These are phyloP conservation scores for Skeletonema potamos DNA, from an alignment of 108 stramenopile genomes.

Conservation along the genomic window DNA sequence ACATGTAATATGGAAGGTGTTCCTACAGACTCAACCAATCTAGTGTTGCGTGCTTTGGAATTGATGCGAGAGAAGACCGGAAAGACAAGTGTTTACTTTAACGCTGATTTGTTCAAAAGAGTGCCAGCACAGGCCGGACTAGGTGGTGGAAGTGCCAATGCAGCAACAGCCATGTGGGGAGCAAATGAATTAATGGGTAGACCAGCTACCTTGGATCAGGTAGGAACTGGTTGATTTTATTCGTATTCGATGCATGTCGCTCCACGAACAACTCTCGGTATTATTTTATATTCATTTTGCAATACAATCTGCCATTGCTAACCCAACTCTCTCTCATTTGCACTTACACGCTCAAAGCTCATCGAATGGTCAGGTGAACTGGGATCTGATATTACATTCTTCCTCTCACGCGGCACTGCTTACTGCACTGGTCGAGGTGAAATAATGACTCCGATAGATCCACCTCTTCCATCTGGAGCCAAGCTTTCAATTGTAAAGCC, in stretches of 20 bases:
- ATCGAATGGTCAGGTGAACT: slow-evolving; percentile 91
- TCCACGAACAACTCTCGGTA: neutral
- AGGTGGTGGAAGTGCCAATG: slow-evolving; percentile 94
- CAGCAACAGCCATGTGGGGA: slow-evolving; percentile 94
- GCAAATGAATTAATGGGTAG: slow-evolving; percentile 87
- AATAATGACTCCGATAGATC: slow-evolving; percentile 84
- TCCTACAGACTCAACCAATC: slow-evolving; percentile 83
- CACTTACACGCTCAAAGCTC: slow-evolving; percentile 46
- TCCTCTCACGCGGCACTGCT: slow-evolving; percentile 90
- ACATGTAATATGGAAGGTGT: slow-evolving; percentile 91
- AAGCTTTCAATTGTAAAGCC: slow-evolving; percentile 88
- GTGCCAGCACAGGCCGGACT: slow-evolving; percentile 94
- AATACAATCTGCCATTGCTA: neutral
- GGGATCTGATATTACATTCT: slow-evolving; percentile 96
- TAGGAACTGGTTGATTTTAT: slow-evolving; percentile 22
- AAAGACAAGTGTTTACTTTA: slow-evolving; percentile 45
- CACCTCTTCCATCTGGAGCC: slow-evolving; percentile 67
- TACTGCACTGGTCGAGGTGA: slow-evolving; percentile 97
- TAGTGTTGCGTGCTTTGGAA: slow-evolving; percentile 88
- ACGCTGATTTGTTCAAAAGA: slow-evolving; percentile 86
- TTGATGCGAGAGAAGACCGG: slow-evolving; percentile 87
- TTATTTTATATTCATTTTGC: neutral
- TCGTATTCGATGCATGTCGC: neutral
- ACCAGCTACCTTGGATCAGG: slow-evolving; percentile 81
- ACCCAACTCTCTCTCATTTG: neutral